These are phyloP conservation scores for Psidium friedrichsthalianum DNA, from an alignment of 345 rosid genomes.

Conservation along the genomic window DNA sequence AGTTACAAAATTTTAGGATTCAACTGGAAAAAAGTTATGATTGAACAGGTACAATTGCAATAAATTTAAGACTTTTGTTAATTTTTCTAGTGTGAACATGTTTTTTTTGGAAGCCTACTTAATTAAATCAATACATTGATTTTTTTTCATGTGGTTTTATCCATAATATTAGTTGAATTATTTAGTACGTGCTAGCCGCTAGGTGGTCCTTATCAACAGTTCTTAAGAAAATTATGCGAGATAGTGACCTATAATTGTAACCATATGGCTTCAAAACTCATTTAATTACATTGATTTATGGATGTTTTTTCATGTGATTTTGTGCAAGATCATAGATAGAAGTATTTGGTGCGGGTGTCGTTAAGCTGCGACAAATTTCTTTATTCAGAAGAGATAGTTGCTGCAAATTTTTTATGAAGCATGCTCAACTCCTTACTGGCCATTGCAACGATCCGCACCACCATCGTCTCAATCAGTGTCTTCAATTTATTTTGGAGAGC, in stretches of 20 bases:
- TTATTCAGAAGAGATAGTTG: background rate
- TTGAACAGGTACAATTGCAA: too few relatives aligned
- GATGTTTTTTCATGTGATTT: background rate
- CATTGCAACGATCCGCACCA: too few relatives aligned
- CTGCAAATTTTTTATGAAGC: background rate
- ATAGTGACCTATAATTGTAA: background rate
- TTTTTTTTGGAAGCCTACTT: background rate
- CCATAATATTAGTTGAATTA: background rate
- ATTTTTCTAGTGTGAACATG: background rate
- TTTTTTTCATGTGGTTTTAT: background rate
- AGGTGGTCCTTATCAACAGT: background rate
- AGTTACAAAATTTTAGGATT: too few relatives aligned
- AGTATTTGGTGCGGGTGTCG: background rate
- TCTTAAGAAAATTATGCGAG: background rate
- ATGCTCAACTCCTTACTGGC: too few relatives aligned
- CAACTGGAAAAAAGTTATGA: too few relatives aligned
- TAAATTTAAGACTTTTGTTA: too few relatives aligned
- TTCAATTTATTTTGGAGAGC: too few relatives aligned
- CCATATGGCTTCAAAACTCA: background rate
- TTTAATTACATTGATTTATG: background rate
- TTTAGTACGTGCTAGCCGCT: background rate
- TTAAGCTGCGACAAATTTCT: background rate
- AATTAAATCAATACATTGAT: background rate
- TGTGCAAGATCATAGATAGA: background rate
- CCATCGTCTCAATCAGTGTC: too few relatives aligned